A percentile compares a stretch with the other conserved stretches of the same genome.
These are phyloP conservation scores for Lojkania enalia DNA, from an alignment of 2,329 filamentous ascomycete genomes.

Conservation along the genomic window DNA sequence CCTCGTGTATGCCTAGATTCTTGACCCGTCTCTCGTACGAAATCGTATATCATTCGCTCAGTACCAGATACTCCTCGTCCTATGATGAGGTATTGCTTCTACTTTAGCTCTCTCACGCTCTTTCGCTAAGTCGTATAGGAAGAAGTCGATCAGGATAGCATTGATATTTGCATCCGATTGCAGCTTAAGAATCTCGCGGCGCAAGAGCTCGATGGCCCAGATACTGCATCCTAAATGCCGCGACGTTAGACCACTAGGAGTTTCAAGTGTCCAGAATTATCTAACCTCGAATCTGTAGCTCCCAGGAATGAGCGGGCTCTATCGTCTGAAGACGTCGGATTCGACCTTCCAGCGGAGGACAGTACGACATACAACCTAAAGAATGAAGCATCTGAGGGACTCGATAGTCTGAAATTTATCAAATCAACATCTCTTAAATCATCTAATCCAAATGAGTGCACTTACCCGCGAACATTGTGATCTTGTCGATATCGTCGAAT, in stretches of 20 bases:
- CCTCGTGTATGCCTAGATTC: too few relatives aligned
- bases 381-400: slow-evolving; percentile 90
- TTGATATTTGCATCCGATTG: slow-evolving; percentile 76
- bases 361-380: slow-evolving; percentile 81
- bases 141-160: slow-evolving; percentile 94
- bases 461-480: slow-evolving; percentile 90
- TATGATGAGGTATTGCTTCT: slow-evolving; percentile 72
- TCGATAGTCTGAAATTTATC: slow-evolving; percentile 76
- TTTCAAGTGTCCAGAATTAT: slow-evolving; percentile 1
- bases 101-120: slow-evolving; percentile 63
- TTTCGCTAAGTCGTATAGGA: slow-evolving; percentile 94
- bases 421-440: slow-evolving; percentile 7
- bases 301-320: slow-evolving; percentile 73
- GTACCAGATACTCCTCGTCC: slow-evolving; percentile 95
- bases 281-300: slow-evolving; percentile 81
- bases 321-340: slow-evolving; percentile 69
- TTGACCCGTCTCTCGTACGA: too few relatives aligned
- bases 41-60: too few relatives aligned
- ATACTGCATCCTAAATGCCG: slow-evolving; percentile 90
- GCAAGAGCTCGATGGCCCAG: slow-evolving; percentile 91
- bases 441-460: not conserved
- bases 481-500: slow-evolving; percentile 89
- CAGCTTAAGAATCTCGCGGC: slow-evolving; percentile 72
- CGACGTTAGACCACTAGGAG: not conserved
- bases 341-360: slow-evolving; percentile 72